A percentile compares a stretch with the other conserved stretches of the same genome.
Evolutionary conservation across 148 eudicot species (phyloP).

Genomic region (Amaranthus palmeri): DNA sequence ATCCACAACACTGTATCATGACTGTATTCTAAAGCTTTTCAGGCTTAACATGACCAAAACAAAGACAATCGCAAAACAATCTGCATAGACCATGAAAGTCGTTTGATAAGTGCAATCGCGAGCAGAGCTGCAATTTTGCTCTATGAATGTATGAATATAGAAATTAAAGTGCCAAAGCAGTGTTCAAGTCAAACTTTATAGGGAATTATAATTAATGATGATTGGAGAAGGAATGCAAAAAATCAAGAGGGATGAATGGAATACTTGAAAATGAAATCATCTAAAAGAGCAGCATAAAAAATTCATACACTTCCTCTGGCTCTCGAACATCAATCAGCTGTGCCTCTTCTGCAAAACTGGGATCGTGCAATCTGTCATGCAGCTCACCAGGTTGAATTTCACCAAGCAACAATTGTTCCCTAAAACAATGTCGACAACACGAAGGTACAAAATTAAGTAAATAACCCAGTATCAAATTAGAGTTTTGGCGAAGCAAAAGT

Average conservation of each 20-base stretch:
- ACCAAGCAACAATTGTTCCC: slow-evolving; percentile 63
- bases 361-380: slow-evolving; percentile 57
- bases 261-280: not conserved
- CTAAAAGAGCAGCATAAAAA: slow-evolving; percentile 2
- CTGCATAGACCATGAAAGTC: too few relatives aligned
- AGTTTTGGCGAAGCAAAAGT: slow-evolving; percentile 2
- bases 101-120: too few relatives aligned
- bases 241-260: not conserved
- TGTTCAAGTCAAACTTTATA: not conserved
- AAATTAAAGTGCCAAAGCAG: not conserved
- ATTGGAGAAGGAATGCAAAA: too few relatives aligned
- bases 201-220: not conserved
- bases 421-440: slow-evolving; percentile 16
- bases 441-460: slow-evolving; percentile 8
- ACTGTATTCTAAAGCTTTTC: too few relatives aligned
- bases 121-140: too few relatives aligned
- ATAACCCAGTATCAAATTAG: slow-evolving; percentile 21
- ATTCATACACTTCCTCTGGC: slow-evolving; percentile 86
- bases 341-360: slow-evolving; percentile 58
- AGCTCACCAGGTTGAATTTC: slow-evolving; percentile 73
- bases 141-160: not conserved
- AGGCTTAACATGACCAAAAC: too few relatives aligned
- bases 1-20: too few relatives aligned
- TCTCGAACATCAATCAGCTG: slow-evolving; percentile 96
- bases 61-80: too few relatives aligned